These are phyloP conservation scores for Aulographum hederae DNA, from an alignment of 2,329 filamentous ascomycete genomes.

Conservation along the genomic window DNA sequence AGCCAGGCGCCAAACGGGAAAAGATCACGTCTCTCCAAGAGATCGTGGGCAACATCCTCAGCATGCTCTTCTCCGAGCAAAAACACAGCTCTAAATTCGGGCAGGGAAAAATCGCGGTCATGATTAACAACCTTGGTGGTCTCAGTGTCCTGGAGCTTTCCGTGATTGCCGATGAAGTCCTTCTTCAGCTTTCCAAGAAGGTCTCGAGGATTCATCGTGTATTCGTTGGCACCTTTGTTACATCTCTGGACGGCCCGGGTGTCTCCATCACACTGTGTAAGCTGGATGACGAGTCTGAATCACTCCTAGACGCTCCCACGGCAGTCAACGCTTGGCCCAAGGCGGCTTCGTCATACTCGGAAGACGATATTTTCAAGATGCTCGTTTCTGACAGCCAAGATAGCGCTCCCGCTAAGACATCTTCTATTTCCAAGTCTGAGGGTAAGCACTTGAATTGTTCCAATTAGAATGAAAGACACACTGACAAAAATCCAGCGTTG, in stretches of 20 bases:
- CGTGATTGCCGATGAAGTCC: slow-evolving; percentile 51
- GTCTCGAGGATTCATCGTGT: slow-evolving; percentile 42
- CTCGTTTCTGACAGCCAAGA: no score
- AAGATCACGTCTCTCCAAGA: neutral
- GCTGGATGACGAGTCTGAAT: slow-evolving; percentile 26
- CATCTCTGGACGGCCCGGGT: slow-evolving; percentile 51
- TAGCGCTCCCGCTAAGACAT: no score
- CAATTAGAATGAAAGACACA: no score
- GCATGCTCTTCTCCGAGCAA: neutral
- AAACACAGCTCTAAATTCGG: neutral
- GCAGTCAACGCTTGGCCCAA: neutral
- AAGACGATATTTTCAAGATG: no score
- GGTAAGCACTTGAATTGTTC: no score
- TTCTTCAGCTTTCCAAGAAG: slow-evolving; percentile 39
- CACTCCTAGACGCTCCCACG: slow-evolving; percentile 1
- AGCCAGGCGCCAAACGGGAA: slow-evolving; percentile 18
- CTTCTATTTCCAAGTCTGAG: no score
- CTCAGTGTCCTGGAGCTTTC: slow-evolving; percentile 55
- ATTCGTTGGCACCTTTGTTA: slow-evolving; percentile 51
- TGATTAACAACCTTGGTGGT: slow-evolving; percentile 34
- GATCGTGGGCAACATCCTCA: neutral
- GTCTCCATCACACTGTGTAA: slow-evolving; percentile 53
- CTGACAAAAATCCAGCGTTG: no score
- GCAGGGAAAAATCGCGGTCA: neutral
- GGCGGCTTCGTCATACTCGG: no score